A percentile compares a stretch with the other conserved stretches of the same genome.
phyloP scores from a whole-genome alignment of 495 filamentous ascomycete species.

The Penicillium waksmanii region DNA sequence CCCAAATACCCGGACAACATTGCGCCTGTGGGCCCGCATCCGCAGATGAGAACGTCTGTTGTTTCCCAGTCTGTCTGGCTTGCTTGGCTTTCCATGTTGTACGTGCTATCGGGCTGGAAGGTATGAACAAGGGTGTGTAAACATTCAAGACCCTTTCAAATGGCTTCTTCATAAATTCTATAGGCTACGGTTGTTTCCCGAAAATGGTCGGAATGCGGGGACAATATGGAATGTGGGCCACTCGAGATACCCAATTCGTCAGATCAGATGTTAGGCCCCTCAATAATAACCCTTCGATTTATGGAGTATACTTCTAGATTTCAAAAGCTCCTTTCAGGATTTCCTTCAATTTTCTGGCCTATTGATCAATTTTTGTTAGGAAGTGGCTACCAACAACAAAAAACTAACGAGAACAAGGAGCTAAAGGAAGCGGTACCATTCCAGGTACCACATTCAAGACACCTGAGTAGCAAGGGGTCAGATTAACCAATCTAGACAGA shows the following conservation, averaged over 20 bases:
- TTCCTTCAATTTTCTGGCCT: too few relatives aligned
- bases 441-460: too few relatives aligned
- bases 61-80: conserved; percentile 27
- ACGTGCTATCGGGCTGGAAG: background rate
- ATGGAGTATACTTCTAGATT: background rate
- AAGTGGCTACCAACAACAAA: too few relatives aligned
- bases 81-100: conserved; percentile 8
- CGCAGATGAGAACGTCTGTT: conserved; percentile 44
- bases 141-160: background rate
- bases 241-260: background rate
- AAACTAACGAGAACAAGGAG: too few relatives aligned
- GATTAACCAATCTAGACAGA: too few relatives aligned
- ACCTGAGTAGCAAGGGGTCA: too few relatives aligned
- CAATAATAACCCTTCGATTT: background rate
- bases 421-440: too few relatives aligned
- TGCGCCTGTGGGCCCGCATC: conserved; percentile 43
- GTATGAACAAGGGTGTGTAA: background rate
- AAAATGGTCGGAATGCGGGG: background rate
- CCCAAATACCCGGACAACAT: conserved; percentile 42
- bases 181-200: too few relatives aligned
- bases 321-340: too few relatives aligned
- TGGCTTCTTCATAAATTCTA: background rate
- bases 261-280: background rate
- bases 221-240: background rate
- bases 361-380: too few relatives aligned